Evolutionary conservation across 163 green algal species (phyloP), one percentile per base, ranked within the genome.

Genomic region (Chloroidium sp.): DNA sequence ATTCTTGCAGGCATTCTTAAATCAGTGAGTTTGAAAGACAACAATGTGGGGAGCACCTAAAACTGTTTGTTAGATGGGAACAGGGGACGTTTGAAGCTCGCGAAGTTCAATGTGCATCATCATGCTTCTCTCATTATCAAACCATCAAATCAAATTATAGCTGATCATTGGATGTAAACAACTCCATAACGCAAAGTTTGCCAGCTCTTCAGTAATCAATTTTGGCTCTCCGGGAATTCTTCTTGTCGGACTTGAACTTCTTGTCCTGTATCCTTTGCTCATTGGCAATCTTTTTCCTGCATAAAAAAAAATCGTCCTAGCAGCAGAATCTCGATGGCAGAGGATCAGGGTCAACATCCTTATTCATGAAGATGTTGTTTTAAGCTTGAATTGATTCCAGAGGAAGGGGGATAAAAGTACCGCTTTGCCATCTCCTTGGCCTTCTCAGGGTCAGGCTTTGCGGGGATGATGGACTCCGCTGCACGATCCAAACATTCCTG

Each of bases 371-470:
- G 80, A 75, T 84, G 81, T 72, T 85, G 13, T 2, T 62, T 8
- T 1, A 58, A 61, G 2, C 58, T 36, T 69, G 58, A 2, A 61
- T 4, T 10, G 62, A 77, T 14, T 13, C 2, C 68, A 58, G 13
- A 58, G 67, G 2, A 77, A 74, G 59, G 14, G 2, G n/a, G 62
- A 14, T 10, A 76, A 58, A 68, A 79, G 79, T 62, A 89, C 85
- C 88, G 84, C 69, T 88, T 92, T 57, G 87, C 80, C 59, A 93
- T 80, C 78, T 90, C 79, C 89, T 91, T 92, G 77, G 86, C 84
- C 83, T 96, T 95, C 64, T 91, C 92, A 0, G 89, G 88, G 83
- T 97, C 92, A 1, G 89, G 84, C 81, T 95, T 91, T 61, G 91
- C 91, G 1, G 89, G 89, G 59, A 90, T 91, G 1, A 94, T 83